Percentiles rank a stretch among this genome's conserved stretches.
phyloP scores from a whole-genome alignment of 2,329 filamentous ascomycete genomes.

The Chaetomium sp. region DNA sequence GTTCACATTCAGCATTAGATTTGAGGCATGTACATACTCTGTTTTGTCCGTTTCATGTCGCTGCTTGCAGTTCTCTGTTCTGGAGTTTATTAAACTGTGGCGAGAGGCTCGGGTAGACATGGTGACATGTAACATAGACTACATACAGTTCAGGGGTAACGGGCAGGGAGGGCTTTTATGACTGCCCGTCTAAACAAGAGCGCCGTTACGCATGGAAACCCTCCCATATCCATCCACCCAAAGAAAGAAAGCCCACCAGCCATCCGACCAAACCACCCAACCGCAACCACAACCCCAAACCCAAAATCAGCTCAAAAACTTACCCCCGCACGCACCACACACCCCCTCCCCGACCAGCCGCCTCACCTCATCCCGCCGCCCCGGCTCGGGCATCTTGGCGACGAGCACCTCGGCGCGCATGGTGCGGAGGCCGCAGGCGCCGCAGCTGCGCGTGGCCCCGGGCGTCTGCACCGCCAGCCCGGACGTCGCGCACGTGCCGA shows the following conservation, averaged over 20 bases:
- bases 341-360: slow-evolving; percentile 34
- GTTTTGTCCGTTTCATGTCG: not conserved
- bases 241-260: too few relatives aligned
- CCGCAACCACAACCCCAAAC: slow-evolving; percentile 36
- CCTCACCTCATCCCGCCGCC: slow-evolving; percentile 30
- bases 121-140: not conserved
- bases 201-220: not conserved
- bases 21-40: slow-evolving; percentile 14
- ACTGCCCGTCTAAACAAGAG: not conserved
- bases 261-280: not conserved
- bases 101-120: not conserved
- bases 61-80: not conserved
- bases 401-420: slow-evolving; percentile 49
- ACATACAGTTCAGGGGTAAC: not conserved
- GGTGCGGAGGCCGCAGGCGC: slow-evolving; percentile 56
- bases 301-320: slow-evolving; percentile 39
- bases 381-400: slow-evolving; percentile 34
- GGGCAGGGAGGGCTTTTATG: not conserved
- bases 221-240: not conserved
- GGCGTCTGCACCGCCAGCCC: slow-evolving; percentile 58
- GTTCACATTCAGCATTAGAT: slow-evolving; percentile 10
- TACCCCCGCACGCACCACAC: slow-evolving; percentile 43
- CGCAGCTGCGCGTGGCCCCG: slow-evolving; percentile 56
- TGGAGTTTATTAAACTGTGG: not conserved
- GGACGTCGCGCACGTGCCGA: slow-evolving; percentile 53